These are phyloP conservation scores for Penicillium sp. DNA, from an alignment of 2,329 filamentous ascomycete species.

Conservation along the genomic window DNA sequence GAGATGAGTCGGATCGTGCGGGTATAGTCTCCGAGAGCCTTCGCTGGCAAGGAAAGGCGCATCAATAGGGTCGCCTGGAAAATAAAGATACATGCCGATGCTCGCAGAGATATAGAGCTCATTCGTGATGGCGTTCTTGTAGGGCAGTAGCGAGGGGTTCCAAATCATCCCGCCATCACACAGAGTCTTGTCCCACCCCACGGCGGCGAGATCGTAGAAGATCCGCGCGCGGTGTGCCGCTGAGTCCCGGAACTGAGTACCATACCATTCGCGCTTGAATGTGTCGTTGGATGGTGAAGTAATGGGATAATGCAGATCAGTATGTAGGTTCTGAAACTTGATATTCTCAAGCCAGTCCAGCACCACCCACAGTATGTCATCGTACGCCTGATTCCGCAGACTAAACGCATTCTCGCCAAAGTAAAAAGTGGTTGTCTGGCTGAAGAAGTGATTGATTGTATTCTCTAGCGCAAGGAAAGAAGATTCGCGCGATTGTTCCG, in stretches of 20 bases:
- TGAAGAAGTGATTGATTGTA: constrained; percentile 75
- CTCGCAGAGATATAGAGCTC: constrained; percentile 81
- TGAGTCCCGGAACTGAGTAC: constrained; percentile 63
- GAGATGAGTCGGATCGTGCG: constrained; percentile 60
- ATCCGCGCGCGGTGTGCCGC: constrained; percentile 78
- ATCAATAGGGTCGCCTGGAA: constrained; percentile 70
- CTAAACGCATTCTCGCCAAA: constrained; percentile 76
- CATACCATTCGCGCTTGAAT: constrained; percentile 58
- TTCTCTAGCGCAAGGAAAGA: constrained; percentile 58
- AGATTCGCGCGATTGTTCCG: constrained; percentile 14
- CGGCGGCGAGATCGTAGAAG: constrained; percentile 75
- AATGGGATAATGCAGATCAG: constrained; percentile 52
- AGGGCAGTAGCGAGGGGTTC: constrained; percentile 73
- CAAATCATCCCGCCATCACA: constrained; percentile 88
- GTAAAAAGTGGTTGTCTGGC: constrained; percentile 70
- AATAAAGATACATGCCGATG: constrained; percentile 82
- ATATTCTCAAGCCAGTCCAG: constrained; percentile 82
- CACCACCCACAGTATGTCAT: constrained; percentile 94
- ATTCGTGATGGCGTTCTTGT: constrained; percentile 97
- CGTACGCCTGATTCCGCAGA: constrained; percentile 73
- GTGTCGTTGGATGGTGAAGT: constrained; percentile 16
- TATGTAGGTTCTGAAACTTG: constrained; percentile 68
- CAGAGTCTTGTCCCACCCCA: constrained; percentile 73
- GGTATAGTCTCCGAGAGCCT: constrained; percentile 27
- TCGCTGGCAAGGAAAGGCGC: constrained; percentile 55